Percentiles rank a stretch among this genome's conserved stretches.
Evolutionary conservation across 345 rosid species (phyloP).

Genomic region (Diplotaxis tenuifolia): DNA sequence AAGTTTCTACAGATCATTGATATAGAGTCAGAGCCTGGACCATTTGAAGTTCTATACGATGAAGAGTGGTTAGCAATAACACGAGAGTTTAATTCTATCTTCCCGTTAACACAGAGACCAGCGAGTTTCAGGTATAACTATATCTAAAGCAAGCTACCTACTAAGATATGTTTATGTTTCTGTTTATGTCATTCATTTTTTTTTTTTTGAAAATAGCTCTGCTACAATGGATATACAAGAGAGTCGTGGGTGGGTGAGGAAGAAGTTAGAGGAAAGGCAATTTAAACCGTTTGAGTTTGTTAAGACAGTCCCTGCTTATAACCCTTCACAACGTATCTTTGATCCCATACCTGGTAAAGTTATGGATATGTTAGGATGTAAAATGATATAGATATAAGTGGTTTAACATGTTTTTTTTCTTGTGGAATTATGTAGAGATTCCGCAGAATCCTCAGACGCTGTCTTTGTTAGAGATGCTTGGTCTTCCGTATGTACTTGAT

Average conservation of each 20-base stretch:
- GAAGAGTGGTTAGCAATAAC: conserved; percentile 91
- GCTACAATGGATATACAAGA: conserved; percentile 53
- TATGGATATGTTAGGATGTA: not conserved
- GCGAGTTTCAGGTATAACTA: conserved; percentile 59
- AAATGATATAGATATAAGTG: not conserved
- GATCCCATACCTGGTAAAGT: conserved; percentile 34
- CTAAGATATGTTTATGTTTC: not conserved
- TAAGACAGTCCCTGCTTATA: conserved; percentile 55
- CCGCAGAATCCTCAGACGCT: conserved; percentile 74
- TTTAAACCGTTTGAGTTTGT: conserved; percentile 70
- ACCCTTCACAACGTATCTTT: conserved; percentile 46
- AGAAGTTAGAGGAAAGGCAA: conserved; percentile 61
- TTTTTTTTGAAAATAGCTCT: conserved; percentile 39
- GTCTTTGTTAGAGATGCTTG: conserved; percentile 71
- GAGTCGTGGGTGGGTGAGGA: conserved; percentile 64
- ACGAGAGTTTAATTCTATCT: conserved; percentile 52
- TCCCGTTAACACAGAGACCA: conserved; percentile 56
- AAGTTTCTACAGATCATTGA: conserved; percentile 83
- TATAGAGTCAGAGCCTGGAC: conserved; percentile 78
- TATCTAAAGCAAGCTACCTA: conserved; percentile 7
- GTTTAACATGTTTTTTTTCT: too few species aligned
- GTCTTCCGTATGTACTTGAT: conserved; percentile 80
- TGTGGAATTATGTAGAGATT: conserved; percentile 41
- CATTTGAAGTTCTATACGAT: conserved; percentile 69
- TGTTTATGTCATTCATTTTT: not conserved